Conservation (phyloP, 164 flowering plant genomes). For the Taxillus chinensis region DNA sequence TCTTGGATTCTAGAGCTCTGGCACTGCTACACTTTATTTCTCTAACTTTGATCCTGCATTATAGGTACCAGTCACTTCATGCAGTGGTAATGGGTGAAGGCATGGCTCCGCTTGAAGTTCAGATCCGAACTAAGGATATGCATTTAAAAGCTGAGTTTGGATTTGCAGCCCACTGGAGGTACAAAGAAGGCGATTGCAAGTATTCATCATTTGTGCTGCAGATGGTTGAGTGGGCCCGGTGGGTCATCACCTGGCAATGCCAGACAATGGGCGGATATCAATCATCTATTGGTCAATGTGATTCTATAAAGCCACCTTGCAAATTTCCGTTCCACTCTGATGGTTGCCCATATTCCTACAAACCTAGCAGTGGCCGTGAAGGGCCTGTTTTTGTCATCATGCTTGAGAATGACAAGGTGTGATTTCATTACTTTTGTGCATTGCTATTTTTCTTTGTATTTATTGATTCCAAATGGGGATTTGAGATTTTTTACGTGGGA, state of each 20-base stretch:
- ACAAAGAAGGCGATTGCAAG: constrained; percentile 78
- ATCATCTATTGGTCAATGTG: constrained; percentile 26
- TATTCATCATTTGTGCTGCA: constrained; percentile 77
- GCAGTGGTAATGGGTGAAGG: constrained; percentile 82
- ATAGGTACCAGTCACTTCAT: constrained; percentile 87
- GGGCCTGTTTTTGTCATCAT: constrained; percentile 77
- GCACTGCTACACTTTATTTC: not conserved
- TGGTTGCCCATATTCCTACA: constrained; percentile 65
- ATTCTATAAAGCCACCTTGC: constrained; percentile 66
- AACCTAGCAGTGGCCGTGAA: constrained; percentile 40
- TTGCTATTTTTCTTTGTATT: not conserved
- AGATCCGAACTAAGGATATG: constrained; percentile 91
- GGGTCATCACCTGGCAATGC: constrained; percentile 88
- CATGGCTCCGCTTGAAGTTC: constrained; percentile 78
- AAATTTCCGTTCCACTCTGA: constrained; percentile 68
- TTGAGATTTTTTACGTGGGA: no score
- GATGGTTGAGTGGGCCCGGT: constrained; percentile 97
- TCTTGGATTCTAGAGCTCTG: not conserved
- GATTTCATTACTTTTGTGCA: not conserved
- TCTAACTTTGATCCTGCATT: constrained; percentile 10
- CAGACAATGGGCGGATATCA: constrained; percentile 59
- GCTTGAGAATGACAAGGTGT: constrained; percentile 89
- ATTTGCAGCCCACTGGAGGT: constrained; percentile 98
- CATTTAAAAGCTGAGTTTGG: constrained; percentile 94
- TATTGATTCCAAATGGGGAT: not conserved